Conservation (phyloP, 75 land plant species). For the Pseudotsuga menziesii region DNA sequence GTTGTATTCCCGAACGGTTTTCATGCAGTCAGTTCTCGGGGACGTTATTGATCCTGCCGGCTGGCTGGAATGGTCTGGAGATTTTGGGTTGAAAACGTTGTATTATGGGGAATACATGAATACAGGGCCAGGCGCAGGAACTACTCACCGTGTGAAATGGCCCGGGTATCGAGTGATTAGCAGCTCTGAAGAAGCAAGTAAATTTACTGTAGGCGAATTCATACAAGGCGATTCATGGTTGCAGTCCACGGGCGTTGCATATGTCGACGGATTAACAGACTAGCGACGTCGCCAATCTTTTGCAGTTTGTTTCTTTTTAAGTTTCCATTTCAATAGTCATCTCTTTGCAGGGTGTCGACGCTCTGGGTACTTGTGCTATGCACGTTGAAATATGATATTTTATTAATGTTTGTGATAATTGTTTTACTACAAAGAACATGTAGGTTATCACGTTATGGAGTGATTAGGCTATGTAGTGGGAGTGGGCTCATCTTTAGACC, state of each 20-base stretch:
- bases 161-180: slow-evolving; percentile 17
- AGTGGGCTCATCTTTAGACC: too few relatives aligned
- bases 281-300: not conserved
- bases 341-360: too few relatives aligned
- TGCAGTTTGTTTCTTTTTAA: too few relatives aligned
- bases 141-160: slow-evolving; percentile 40
- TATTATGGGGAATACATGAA: slow-evolving; percentile 58
- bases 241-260: slow-evolving; percentile 22
- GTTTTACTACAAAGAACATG: too few relatives aligned
- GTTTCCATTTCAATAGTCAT: too few relatives aligned
- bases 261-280: slow-evolving; percentile 9
- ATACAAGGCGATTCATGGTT: slow-evolving; percentile 41
- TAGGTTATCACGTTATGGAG: slow-evolving; percentile 25
- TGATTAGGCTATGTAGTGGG: too few relatives aligned
- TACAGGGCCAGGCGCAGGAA: slow-evolving; percentile 38
- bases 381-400: too few relatives aligned
- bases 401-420: too few relatives aligned
- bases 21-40: slow-evolving; percentile 35
- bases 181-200: slow-evolving; percentile 12
- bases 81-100: slow-evolving; percentile 31
- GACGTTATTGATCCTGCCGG: slow-evolving; percentile 43
- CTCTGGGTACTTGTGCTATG: too few relatives aligned
- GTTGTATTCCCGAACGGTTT: slow-evolving; percentile 29
- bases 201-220: slow-evolving; percentile 34
- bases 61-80: slow-evolving; percentile 52